These are phyloP conservation scores for Pholiota molesta DNA, from an alignment of 768 basidiomycete genomes.

Conservation along the genomic window DNA sequence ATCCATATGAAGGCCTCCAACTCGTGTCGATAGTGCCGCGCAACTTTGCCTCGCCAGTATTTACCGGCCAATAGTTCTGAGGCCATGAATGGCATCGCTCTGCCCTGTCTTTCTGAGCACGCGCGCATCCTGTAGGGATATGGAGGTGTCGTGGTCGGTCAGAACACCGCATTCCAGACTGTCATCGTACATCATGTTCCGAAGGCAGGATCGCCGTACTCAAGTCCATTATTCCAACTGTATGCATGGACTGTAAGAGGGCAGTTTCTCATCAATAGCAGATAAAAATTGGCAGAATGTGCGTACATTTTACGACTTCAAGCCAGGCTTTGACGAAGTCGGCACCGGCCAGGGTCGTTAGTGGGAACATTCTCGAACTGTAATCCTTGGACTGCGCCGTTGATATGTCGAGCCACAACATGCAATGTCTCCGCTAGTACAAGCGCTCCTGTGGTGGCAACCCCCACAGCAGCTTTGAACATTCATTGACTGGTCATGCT, in stretches of 20 bases:
- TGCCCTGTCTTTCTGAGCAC: neutral
- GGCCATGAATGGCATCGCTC: conserved; percentile 9
- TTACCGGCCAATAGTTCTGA: neutral
- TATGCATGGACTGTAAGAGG: conserved; percentile 1
- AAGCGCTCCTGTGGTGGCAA: too few species aligned
- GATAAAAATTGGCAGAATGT: too few species aligned
- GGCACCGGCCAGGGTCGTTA: neutral
- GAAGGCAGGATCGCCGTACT: conserved; percentile 6
- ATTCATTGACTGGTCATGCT: neutral
- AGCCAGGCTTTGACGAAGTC: conserved; percentile 8
- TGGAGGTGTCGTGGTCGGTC: conserved; percentile 1
- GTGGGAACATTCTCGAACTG: neutral
- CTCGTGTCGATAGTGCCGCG: conserved; percentile 4
- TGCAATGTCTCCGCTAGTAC: too few species aligned
- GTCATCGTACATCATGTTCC: conserved; percentile 9
- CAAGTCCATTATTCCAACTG: conserved; percentile 4
- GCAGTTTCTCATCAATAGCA: neutral
- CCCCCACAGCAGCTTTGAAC: neutral
- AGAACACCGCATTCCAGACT: conserved; percentile 1
- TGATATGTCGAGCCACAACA: neutral
- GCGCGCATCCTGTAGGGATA: neutral
- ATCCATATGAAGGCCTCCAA: conserved; percentile 12
- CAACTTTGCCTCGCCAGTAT: conserved; percentile 6
- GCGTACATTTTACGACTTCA: conserved; percentile 4
- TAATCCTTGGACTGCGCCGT: neutral